Evolutionary conservation across 495 filamentous ascomycete species (phyloP).

Genomic region (Hypomontagnella submonticulosa): DNA sequence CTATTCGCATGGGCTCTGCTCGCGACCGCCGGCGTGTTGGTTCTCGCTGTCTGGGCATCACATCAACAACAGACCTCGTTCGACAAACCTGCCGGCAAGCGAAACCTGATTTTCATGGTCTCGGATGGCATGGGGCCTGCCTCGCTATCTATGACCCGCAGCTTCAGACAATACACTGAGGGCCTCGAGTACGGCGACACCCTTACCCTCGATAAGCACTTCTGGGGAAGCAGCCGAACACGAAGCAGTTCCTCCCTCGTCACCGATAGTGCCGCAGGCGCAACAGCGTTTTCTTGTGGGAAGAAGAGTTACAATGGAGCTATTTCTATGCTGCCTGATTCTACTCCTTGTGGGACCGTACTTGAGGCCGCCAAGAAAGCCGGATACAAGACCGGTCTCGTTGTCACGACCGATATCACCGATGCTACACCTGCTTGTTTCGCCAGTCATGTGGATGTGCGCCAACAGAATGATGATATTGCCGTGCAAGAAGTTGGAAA

Average conservation of each 20-base stretch:
- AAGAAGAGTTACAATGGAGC: constrained; percentile 95
- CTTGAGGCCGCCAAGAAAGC: constrained; percentile 92
- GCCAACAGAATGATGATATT: constrained; percentile 86
- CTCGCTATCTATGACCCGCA: constrained; percentile 83
- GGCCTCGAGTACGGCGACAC: constrained; percentile 75
- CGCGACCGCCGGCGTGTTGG: constrained; percentile 81
- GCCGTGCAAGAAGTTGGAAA: constrained; percentile 88
- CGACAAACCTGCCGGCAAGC: constrained; percentile 71
- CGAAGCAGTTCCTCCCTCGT: constrained; percentile 82
- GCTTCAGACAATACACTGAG: constrained; percentile 76
- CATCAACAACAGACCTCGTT: constrained; percentile 62
- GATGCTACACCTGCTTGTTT: constrained; percentile 99
- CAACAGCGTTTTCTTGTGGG: constrained; percentile 94
- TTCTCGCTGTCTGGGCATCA: constrained; percentile 79
- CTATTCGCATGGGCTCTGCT: constrained; percentile 88
- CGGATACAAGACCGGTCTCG: constrained; percentile 91
- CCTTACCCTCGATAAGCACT: constrained; percentile 82
- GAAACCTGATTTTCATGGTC: constrained; percentile 98
- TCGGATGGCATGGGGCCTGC: constrained; percentile 98
- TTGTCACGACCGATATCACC: constrained; percentile 94
- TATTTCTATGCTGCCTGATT: constrained; percentile 87
- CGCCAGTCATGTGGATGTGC: constrained; percentile 83
- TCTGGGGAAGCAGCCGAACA: constrained; percentile 90
- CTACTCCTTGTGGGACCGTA: constrained; percentile 89
- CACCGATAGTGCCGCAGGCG: constrained; percentile 94